Percentiles rank a stretch among this genome's conserved stretches.
Evolutionary conservation across 1,284 basidiomycete species (phyloP).

Genomic region (Leccinum ponderosum): DNA sequence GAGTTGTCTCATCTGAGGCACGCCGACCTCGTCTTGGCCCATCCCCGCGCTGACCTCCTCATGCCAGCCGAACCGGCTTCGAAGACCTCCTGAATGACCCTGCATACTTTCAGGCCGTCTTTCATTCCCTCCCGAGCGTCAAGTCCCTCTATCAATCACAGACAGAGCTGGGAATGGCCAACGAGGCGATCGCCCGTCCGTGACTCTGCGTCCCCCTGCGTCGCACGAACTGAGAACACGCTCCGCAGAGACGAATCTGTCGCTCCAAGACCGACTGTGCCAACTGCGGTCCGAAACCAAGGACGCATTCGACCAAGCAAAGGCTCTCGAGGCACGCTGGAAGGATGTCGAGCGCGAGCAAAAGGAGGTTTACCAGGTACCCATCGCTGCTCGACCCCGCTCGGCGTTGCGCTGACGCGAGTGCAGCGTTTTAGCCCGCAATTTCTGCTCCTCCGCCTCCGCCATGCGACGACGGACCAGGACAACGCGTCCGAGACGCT

Average conservation of each 20-base stretch:
- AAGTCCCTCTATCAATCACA: conserved; percentile 74
- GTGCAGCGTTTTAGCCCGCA: conserved; percentile 80
- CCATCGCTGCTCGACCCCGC: background rate
- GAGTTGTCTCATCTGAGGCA: conserved; percentile 72
- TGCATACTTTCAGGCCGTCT: conserved; percentile 82
- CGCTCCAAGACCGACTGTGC: conserved; percentile 73
- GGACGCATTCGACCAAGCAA: conserved; percentile 83
- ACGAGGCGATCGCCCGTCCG: conserved; percentile 83
- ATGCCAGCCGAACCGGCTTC: conserved; percentile 75
- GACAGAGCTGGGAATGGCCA: conserved; percentile 75
- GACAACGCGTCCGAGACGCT: conserved; percentile 86
- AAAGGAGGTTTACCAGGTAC: conserved; percentile 82
- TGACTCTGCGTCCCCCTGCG: conserved; percentile 15
- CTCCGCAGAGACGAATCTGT: conserved; percentile 62
- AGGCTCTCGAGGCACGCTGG: conserved; percentile 78
- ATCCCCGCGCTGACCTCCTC: conserved; percentile 7
- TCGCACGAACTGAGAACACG: conserved; percentile 9
- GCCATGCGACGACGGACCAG: conserved; percentile 84
- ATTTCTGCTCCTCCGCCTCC: conserved; percentile 83
- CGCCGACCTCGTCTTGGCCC: conserved; percentile 25
- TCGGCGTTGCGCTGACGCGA: conserved; percentile 5
- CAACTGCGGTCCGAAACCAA: conserved; percentile 77
- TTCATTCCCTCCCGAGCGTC: conserved; percentile 76
- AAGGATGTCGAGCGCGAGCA: conserved; percentile 85
- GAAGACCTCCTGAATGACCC: conserved; percentile 84